Conservation (phyloP, 75 land plant genomes). For the Pseudotsuga menziesii region DNA sequence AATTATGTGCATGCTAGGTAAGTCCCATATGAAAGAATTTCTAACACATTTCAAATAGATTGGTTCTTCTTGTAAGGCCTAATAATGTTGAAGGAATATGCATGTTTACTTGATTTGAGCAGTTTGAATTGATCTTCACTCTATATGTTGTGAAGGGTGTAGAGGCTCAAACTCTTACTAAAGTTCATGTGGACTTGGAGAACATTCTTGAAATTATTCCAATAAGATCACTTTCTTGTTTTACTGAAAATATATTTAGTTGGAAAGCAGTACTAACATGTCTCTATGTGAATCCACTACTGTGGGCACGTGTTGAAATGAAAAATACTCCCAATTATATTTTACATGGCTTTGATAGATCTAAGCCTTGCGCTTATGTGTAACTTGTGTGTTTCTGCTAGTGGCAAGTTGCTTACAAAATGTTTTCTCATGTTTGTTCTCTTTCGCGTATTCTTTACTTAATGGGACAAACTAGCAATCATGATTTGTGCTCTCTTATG, state of each 20-base stretch:
- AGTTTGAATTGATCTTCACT: background rate
- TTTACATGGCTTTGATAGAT: background rate
- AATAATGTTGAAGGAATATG: background rate
- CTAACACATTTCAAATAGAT: background rate
- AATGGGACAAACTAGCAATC: background rate
- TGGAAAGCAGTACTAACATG: background rate
- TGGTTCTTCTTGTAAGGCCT: background rate
- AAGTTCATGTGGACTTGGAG: constrained; percentile 94
- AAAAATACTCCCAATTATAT: too few relatives aligned
- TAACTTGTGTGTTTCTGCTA: background rate
- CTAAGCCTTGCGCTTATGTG: background rate
- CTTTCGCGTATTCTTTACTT: background rate
- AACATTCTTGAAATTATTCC: constrained; percentile 96
- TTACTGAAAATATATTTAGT: background rate
- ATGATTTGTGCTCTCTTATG: background rate
- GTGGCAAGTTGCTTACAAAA: background rate
- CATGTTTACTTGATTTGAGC: background rate
- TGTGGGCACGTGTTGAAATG: background rate
- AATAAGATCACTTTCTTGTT: constrained; percentile 33
- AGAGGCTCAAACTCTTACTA: constrained; percentile 97
- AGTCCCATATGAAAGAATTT: background rate
- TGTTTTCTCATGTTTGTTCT: background rate
- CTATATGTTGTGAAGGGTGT: constrained; percentile 61
- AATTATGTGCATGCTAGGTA: background rate
- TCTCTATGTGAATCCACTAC: background rate